These are phyloP conservation scores for Fusarium chuoi DNA, from an alignment of 2,329 filamentous ascomycete genomes.

Conservation along the genomic window DNA sequence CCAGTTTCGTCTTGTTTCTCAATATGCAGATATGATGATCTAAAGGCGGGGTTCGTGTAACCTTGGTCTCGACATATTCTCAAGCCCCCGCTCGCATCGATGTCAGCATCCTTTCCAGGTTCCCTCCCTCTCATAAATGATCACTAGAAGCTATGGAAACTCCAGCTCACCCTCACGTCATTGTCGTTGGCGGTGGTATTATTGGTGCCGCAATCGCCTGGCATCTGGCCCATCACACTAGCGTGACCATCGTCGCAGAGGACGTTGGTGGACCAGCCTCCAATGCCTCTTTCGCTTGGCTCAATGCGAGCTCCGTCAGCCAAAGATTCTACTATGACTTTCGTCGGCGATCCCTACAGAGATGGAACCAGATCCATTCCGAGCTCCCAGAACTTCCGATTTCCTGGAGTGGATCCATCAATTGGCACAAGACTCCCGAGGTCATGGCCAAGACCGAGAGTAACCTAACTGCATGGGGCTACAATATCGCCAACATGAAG, in stretches of 20 bases:
- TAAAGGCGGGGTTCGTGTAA: background rate
- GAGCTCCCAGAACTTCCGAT: conserved; percentile 17
- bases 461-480: conserved; percentile 15
- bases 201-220: conserved; percentile 30
- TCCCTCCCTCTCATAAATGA: no score
- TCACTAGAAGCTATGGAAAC: background rate
- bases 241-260: conserved; percentile 24
- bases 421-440: conserved; percentile 20
- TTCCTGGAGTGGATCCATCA: conserved; percentile 26
- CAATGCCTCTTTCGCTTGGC: conserved; percentile 27
- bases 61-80: background rate
- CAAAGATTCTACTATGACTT: conserved; percentile 23
- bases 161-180: background rate
- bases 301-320: conserved; percentile 24
- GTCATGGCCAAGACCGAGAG: background rate
- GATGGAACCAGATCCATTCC: conserved; percentile 19
- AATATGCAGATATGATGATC: background rate
- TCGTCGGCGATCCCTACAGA: conserved; percentile 17
- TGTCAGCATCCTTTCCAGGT: background rate
- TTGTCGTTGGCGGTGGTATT: conserved; percentile 28
- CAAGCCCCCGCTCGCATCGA: background rate
- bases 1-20: background rate
- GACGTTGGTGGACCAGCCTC: conserved; percentile 23
- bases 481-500: background rate
- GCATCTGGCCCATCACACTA: conserved; percentile 17